Conservation (phyloP, 2,329 filamentous ascomycete genomes). For the Tolypocladium ovalisporum region DNA sequence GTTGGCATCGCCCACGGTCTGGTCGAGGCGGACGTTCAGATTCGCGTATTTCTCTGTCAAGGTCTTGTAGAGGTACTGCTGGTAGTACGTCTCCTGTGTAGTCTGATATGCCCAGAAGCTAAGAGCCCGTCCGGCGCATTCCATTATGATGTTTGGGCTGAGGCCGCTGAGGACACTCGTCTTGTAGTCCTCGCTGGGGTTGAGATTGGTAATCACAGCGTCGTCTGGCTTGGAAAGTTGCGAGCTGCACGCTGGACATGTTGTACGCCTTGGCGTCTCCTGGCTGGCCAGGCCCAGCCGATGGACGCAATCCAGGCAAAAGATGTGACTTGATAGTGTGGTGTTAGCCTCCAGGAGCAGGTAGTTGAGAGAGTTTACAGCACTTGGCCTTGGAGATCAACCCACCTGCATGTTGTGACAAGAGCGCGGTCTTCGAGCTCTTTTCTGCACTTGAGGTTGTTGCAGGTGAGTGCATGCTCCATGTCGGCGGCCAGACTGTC, state of each 20-base stretch:
- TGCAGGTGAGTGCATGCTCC: conserved; percentile 70
- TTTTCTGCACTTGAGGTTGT: conserved; percentile 63
- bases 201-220: conserved; percentile 59
- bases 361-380: neutral
- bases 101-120: conserved; percentile 83
- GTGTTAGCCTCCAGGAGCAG: neutral
- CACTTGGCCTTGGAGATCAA: neutral
- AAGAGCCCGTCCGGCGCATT: conserved; percentile 70
- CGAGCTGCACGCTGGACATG: conserved; percentile 68
- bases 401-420: conserved; percentile 78
- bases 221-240: conserved; percentile 63
- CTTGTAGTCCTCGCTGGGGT: conserved; percentile 82
- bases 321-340: conserved; percentile 58
- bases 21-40: conserved; percentile 58
- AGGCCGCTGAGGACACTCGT: conserved; percentile 76
- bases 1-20: conserved; percentile 65
- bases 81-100: conserved; percentile 71
- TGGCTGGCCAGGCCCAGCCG: conserved; percentile 46
- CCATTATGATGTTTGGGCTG: conserved; percentile 71
- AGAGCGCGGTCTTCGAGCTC: conserved; percentile 62
- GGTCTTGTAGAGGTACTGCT: conserved; percentile 62
- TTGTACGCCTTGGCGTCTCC: conserved; percentile 22
- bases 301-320: conserved; percentile 67
- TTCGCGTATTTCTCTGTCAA: conserved; percentile 60
- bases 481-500: conserved; percentile 33